A percentile compares a stretch with the other conserved stretches of the same genome.
Evolutionary conservation across 768 basidiomycete genomes (phyloP).

Genomic region (Termitomyces sp.): DNA sequence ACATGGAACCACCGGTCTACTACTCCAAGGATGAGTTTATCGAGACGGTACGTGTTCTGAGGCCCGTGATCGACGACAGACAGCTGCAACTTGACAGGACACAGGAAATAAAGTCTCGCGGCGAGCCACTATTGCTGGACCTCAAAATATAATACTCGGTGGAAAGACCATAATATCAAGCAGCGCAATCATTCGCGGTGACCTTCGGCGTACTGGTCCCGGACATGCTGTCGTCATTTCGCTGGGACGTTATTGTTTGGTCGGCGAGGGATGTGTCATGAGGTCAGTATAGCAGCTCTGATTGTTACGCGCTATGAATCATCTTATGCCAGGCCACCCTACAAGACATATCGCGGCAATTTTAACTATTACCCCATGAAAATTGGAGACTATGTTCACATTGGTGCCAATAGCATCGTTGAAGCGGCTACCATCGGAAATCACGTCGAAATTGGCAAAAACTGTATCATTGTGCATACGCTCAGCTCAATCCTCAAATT

Average conservation of each 20-base stretch:
- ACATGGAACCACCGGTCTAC: conserved; percentile 73
- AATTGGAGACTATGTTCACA: conserved; percentile 91
- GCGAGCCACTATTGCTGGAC: conserved; percentile 85
- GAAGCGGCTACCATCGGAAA: conserved; percentile 95
- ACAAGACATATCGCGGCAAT: conserved; percentile 84
- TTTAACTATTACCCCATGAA: conserved; percentile 99
- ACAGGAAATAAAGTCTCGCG: conserved; percentile 96
- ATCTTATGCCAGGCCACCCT: conserved; percentile 55
- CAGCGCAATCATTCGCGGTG: conserved; percentile 88
- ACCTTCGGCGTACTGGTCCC: conserved; percentile 82
- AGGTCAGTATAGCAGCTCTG: conserved; percentile 37
- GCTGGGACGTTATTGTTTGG: conserved; percentile 86
- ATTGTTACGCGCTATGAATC: background rate
- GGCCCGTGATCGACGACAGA: background rate
- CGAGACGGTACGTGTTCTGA: conserved; percentile 58
- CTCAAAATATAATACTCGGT: conserved; percentile 94
- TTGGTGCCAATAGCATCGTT: conserved; percentile 82
- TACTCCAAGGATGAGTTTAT: conserved; percentile 84
- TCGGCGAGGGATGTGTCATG: conserved; percentile 88
- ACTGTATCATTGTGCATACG: conserved; percentile 81
- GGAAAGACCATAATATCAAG: conserved; percentile 95
- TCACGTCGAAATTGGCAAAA: conserved; percentile 91
- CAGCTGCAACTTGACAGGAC: conserved; percentile 45
- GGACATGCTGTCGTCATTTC: conserved; percentile 94
- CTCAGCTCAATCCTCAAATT: background rate